Evolutionary conservation across 2,329 filamentous ascomycete species (phyloP).

Genomic region (Blastomyces emzantsi): DNA sequence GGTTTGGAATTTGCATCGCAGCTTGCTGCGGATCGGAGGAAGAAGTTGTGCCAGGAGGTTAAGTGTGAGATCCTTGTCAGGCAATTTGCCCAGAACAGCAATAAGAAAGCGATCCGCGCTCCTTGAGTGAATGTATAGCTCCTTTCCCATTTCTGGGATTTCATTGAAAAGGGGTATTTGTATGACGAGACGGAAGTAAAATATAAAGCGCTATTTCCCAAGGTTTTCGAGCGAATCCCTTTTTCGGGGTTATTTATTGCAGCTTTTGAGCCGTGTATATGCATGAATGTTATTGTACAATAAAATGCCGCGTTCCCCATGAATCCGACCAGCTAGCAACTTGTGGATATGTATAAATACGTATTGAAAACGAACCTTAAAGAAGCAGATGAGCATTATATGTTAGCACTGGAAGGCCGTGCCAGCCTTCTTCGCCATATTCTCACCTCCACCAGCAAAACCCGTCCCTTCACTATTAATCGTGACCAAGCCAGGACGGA

Average conservation of each 20-base stretch:
- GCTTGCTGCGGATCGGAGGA: constrained; percentile 63
- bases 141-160: not conserved
- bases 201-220: not conserved
- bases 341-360: not conserved
- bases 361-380: not conserved
- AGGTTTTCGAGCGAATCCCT: not conserved
- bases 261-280: not conserved
- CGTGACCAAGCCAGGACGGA: constrained; percentile 64
- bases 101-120: constrained; percentile 38
- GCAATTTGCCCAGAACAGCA: constrained; percentile 55
- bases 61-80: constrained; percentile 72
- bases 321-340: not conserved
- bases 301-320: not conserved
- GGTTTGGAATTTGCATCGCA: constrained; percentile 84
- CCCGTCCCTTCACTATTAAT: constrained; percentile 83
- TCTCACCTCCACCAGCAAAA: constrained; percentile 79
- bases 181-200: constrained; percentile 8
- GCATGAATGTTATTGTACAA: not conserved
- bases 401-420: constrained; percentile 72
- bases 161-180: not conserved
- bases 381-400: not conserved
- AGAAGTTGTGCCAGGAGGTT: constrained; percentile 77
- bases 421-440: constrained; percentile 67
- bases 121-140: constrained; percentile 1
- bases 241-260: not conserved